A percentile compares a stretch with the other conserved stretches of the same genome.
phyloP scores from a whole-genome alignment of 2,329 filamentous ascomycete genomes.

The Xylariaceae sp. region DNA sequence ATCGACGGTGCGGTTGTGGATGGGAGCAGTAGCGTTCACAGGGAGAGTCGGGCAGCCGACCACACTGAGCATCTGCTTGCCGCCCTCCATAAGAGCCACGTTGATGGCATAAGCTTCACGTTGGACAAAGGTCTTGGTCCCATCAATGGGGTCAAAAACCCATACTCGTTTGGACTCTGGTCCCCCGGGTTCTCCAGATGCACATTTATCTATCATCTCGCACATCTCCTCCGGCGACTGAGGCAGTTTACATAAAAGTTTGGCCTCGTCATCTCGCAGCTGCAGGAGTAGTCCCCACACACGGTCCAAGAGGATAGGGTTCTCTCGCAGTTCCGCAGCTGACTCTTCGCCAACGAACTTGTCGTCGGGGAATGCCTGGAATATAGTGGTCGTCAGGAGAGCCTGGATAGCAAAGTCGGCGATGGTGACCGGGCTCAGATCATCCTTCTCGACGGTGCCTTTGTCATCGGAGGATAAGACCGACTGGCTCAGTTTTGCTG shows the following conservation, averaged over 20 bases:
- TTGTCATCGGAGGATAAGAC: constrained; percentile 45
- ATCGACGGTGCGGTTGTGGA: constrained; percentile 43
- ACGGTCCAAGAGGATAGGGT: constrained; percentile 39
- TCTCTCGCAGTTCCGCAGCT: constrained; percentile 41
- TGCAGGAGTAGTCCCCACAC: constrained; percentile 44
- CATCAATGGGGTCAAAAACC: constrained; percentile 58
- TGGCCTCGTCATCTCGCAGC: constrained; percentile 25
- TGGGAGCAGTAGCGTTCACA: constrained; percentile 34
- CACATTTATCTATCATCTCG: constrained; percentile 49
- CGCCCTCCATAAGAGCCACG: constrained; percentile 46
- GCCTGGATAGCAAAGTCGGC: constrained; percentile 57
- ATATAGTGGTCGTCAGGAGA: constrained; percentile 47
- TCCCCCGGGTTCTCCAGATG: constrained; percentile 35
- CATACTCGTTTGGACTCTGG: constrained; percentile 40
- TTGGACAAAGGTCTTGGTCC: constrained; percentile 52
- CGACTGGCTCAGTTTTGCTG: constrained; percentile 46
- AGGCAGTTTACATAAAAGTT: constrained; percentile 33
- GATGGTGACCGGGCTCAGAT: constrained; percentile 53
- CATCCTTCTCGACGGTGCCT: constrained; percentile 48
- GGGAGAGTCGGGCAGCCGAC: constrained; percentile 46
- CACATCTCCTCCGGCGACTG: constrained; percentile 43
- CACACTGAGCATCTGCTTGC: constrained; percentile 45
- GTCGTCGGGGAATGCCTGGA: constrained; percentile 46
- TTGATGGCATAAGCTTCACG: constrained; percentile 55
- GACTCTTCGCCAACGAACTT: constrained; percentile 53